phyloP scores from a whole-genome alignment of 768 basidiomycete species.

The Auricularia auricula-judae region DNA sequence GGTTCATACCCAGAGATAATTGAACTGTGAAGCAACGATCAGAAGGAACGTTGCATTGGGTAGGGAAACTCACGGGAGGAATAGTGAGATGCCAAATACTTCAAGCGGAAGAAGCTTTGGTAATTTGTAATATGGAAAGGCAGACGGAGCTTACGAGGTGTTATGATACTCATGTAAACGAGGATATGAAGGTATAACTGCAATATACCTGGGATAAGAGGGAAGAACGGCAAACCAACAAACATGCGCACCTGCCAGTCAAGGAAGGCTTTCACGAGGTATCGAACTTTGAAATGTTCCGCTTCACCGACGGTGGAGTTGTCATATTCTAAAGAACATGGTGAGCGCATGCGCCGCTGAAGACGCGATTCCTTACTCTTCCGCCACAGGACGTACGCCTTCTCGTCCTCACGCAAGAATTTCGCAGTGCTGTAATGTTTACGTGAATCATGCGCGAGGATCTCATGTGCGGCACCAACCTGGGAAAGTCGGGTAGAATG shows the following conservation, averaged over 20 bases:
- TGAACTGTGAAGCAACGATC: constrained; percentile 26
- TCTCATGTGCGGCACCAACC: background rate
- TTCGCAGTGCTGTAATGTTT: constrained; percentile 46
- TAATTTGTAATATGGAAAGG: background rate
- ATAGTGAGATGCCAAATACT: constrained; percentile 64
- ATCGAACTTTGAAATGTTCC: constrained; percentile 44
- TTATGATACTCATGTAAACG: constrained; percentile 46
- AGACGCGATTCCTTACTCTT: constrained; percentile 32
- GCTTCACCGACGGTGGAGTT: constrained; percentile 50
- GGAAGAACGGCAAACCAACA: constrained; percentile 26
- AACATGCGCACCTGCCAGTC: constrained; percentile 49
- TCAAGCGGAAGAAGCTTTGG: background rate
- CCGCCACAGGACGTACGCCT: constrained; percentile 39
- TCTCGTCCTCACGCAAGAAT: constrained; percentile 53
- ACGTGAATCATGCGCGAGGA: too few species aligned
- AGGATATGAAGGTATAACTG: constrained; percentile 45
- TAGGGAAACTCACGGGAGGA: constrained; percentile 48
- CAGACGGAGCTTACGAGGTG: constrained; percentile 38
- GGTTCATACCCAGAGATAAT: constrained; percentile 41
- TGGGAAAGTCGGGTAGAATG: background rate
- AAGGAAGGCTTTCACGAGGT: constrained; percentile 38
- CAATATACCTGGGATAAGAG: constrained; percentile 27
- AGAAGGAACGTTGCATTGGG: background rate
- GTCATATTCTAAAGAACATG: constrained; percentile 33
- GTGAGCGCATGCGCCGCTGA: background rate